Evolutionary conservation across 2,329 filamentous ascomycete species (phyloP).

Genomic region (Pyricularia sp.): DNA sequence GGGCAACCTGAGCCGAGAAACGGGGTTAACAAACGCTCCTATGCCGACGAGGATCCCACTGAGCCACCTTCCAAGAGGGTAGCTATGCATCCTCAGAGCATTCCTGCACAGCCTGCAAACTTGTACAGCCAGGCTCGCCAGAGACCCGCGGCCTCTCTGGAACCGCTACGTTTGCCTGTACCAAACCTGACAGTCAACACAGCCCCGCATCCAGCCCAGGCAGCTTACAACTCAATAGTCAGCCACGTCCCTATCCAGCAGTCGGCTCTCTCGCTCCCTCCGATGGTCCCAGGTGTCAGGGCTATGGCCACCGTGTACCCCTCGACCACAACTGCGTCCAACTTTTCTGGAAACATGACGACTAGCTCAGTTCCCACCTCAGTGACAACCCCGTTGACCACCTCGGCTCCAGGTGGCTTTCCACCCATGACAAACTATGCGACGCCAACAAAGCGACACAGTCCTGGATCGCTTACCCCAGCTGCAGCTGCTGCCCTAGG

Average conservation of each 20-base stretch:
- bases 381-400: not conserved
- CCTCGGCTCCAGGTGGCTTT: slow-evolving; percentile 2
- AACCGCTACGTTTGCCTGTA: slow-evolving; percentile 48
- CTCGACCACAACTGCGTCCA: slow-evolving; percentile 31
- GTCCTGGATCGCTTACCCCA: slow-evolving; percentile 31
- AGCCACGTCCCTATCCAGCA: slow-evolving; percentile 13
- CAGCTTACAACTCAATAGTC: not conserved
- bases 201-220: slow-evolving; percentile 16
- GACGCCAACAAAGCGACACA: slow-evolving; percentile 44
- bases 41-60: slow-evolving; percentile 34
- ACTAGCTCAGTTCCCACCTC: slow-evolving; percentile 20
- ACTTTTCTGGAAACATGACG: slow-evolving; percentile 23
- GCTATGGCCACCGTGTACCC: slow-evolving; percentile 73
- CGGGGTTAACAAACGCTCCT: slow-evolving; percentile 37
- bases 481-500: slow-evolving; percentile 23
- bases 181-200: slow-evolving; percentile 64
- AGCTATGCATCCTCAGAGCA: slow-evolving; percentile 7
- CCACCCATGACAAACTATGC: slow-evolving; percentile 25
- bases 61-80: slow-evolving; percentile 47
- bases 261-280: slow-evolving; percentile 47
- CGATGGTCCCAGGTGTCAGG: slow-evolving; percentile 50
- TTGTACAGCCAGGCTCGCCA: slow-evolving; percentile 7
- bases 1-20: slow-evolving; percentile 32
- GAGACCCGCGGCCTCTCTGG: slow-evolving; percentile 10
- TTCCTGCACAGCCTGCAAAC: slow-evolving; percentile 11